These are phyloP conservation scores for Dryas octopetala DNA, from an alignment of 306 rosid genomes.

Conservation along the genomic window DNA sequence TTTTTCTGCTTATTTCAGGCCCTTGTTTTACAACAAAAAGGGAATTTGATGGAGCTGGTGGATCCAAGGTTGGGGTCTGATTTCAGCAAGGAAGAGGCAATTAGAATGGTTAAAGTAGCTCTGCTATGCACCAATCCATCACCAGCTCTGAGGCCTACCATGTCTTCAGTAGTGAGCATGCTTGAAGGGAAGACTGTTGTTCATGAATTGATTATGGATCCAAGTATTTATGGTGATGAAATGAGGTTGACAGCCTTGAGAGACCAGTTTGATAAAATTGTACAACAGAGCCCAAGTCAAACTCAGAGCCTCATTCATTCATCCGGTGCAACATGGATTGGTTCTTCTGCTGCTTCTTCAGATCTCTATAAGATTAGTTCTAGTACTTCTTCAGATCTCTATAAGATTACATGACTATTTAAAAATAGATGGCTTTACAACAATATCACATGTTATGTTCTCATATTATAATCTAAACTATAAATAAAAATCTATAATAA, in stretches of 20 bases:
- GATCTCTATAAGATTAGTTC: constrained; percentile 7
- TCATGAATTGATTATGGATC: constrained; percentile 12
- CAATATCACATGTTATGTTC: too few relatives aligned
- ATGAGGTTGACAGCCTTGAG: constrained; percentile 11
- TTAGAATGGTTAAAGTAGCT: constrained; percentile 18
- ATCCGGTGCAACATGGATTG: not conserved
- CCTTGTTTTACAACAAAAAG: constrained; percentile 23
- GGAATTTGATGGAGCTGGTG: not conserved
- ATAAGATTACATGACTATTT: too few relatives aligned
- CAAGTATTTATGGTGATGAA: not conserved
- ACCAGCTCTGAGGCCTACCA: constrained; percentile 23
- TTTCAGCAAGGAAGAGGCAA: constrained; percentile 16
- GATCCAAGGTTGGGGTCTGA: constrained; percentile 19
- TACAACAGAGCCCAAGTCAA: not conserved
- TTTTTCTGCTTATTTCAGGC: constrained; percentile 6
- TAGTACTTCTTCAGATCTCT: not conserved
- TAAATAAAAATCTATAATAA: too few relatives aligned
- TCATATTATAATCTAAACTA: too few relatives aligned
- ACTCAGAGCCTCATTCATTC: not conserved
- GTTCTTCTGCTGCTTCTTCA: not conserved
- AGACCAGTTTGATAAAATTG: constrained; percentile 5
- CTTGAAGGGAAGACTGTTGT: constrained; percentile 10
- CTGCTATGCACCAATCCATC: constrained; percentile 25
- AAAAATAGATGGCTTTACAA: too few relatives aligned
- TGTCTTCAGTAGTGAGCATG: constrained; percentile 22